These are phyloP conservation scores for Comarum palustre DNA, from an alignment of 306 rosid genomes.

Conservation along the genomic window DNA sequence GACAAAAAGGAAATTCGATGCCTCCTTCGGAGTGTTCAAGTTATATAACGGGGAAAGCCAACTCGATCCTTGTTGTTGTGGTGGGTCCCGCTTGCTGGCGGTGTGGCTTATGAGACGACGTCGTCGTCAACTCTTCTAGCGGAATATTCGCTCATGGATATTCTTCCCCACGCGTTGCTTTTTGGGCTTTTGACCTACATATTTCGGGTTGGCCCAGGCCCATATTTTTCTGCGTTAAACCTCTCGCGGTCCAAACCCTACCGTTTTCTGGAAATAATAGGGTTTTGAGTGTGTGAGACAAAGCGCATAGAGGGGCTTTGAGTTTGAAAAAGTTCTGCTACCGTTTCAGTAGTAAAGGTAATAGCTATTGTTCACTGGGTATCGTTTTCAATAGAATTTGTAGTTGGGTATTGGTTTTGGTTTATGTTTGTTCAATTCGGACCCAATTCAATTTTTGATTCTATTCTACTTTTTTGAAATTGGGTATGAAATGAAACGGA, in stretches of 20 bases:
- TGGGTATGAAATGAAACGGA: background rate
- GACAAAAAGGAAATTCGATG: background rate
- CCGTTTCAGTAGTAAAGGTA: background rate
- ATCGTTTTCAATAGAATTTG: too few relatives aligned
- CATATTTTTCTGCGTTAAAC: background rate
- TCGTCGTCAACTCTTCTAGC: background rate
- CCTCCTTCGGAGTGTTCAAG: background rate
- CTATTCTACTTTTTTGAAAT: background rate
- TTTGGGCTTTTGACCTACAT: background rate
- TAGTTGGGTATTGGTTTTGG: background rate
- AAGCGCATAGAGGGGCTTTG: background rate
- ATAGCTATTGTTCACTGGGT: background rate
- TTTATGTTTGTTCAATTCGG: background rate
- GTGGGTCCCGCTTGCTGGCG: slow-evolving; percentile 1
- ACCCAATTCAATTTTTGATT: background rate
- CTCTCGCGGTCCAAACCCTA: background rate
- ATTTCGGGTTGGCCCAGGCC: background rate
- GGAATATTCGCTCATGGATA: slow-evolving; percentile 1
- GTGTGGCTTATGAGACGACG: background rate
- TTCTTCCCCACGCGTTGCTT: background rate
- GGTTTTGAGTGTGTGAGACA: background rate
- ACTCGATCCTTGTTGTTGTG: background rate
- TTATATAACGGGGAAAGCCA: background rate
- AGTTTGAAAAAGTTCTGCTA: background rate
- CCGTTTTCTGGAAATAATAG: background rate